These are phyloP conservation scores for Cucumis variabilis DNA, from an alignment of 331 rosid genomes.

Conservation along the genomic window DNA sequence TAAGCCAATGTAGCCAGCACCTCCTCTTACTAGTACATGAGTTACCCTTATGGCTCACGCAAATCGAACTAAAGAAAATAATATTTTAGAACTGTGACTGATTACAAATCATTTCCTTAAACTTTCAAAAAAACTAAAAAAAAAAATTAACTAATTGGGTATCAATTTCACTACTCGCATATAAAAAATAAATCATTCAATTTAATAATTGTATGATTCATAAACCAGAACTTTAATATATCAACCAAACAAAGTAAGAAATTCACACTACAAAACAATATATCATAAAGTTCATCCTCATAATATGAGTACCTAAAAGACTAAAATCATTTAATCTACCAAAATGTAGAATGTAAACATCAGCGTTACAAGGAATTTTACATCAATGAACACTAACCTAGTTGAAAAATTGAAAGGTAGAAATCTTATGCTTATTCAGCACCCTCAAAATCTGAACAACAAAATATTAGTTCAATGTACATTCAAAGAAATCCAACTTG, in stretches of 20 bases:
- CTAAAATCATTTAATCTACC: conserved; percentile 57
- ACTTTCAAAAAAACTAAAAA: background rate
- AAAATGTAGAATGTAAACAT: conserved; percentile 58
- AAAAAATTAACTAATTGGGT: too few species aligned
- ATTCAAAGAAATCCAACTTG: conserved; percentile 50
- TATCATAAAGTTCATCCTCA: too few species aligned
- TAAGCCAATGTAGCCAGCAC: conserved; percentile 98
- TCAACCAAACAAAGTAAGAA: too few species aligned
- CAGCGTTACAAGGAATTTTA: conserved; percentile 41
- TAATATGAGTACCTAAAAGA: too few species aligned
- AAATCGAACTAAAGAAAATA: conserved; percentile 59
- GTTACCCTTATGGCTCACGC: conserved; percentile 78
- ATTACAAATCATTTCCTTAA: background rate
- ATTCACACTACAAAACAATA: too few species aligned
- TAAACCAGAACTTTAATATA: too few species aligned
- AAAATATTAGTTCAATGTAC: conserved; percentile 45
- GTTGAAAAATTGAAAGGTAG: conserved; percentile 60
- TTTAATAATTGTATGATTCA: too few species aligned
- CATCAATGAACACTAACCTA: conserved; percentile 55
- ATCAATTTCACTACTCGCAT: too few species aligned
- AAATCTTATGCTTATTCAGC: conserved; percentile 46
- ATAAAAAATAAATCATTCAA: too few species aligned
- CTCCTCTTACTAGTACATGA: conserved; percentile 96
- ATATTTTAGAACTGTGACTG: background rate
- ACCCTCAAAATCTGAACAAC: conserved; percentile 44